Conservation (phyloP, 352 stramenopile genomes). For the Phytophthora aleatoria region DNA sequence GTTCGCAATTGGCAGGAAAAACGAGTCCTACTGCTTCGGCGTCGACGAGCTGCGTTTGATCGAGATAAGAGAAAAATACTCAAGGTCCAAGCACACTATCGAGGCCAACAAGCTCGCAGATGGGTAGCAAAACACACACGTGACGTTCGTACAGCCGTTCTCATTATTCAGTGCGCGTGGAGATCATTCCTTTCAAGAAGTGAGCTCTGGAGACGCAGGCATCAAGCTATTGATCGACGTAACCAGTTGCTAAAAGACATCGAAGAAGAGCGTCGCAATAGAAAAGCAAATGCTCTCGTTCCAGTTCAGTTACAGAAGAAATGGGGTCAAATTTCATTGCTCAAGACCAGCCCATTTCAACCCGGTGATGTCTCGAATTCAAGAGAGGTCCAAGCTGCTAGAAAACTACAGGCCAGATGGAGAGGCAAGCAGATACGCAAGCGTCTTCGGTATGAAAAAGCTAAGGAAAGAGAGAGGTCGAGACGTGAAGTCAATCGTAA, state of each 20-base stretch:
- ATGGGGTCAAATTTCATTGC: slow-evolving; percentile 29
- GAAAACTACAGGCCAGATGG: slow-evolving; percentile 59
- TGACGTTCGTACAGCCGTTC: slow-evolving; percentile 31
- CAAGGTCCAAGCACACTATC: slow-evolving; percentile 57
- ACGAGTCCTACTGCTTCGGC: slow-evolving; percentile 37
- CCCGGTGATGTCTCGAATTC: slow-evolving; percentile 9
- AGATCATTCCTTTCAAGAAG: slow-evolving; percentile 41
- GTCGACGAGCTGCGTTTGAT: slow-evolving; percentile 64
- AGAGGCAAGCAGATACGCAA: slow-evolving; percentile 44
- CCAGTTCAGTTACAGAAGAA: slow-evolving; percentile 33
- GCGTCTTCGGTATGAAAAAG: slow-evolving; percentile 49
- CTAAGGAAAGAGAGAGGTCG: slow-evolving; percentile 34
- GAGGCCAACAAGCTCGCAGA: slow-evolving; percentile 43
- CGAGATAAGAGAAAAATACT: slow-evolving; percentile 62
- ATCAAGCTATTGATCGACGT: slow-evolving; percentile 18
- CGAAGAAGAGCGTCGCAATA: slow-evolving; percentile 24
- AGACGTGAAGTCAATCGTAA: slow-evolving; percentile 39
- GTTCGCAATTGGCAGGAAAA: slow-evolving; percentile 48
- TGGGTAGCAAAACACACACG: slow-evolving; percentile 29
- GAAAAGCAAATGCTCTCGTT: slow-evolving; percentile 23
- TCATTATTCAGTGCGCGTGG: slow-evolving; percentile 58
- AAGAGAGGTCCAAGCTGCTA: slow-evolving; percentile 36
- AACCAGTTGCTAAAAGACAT: slow-evolving; percentile 28
- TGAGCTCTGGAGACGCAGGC: slow-evolving; percentile 8
- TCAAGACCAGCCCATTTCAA: slow-evolving; percentile 8